Conservation (phyloP, 257 asterid genomes). For the Striga asiatica region DNA sequence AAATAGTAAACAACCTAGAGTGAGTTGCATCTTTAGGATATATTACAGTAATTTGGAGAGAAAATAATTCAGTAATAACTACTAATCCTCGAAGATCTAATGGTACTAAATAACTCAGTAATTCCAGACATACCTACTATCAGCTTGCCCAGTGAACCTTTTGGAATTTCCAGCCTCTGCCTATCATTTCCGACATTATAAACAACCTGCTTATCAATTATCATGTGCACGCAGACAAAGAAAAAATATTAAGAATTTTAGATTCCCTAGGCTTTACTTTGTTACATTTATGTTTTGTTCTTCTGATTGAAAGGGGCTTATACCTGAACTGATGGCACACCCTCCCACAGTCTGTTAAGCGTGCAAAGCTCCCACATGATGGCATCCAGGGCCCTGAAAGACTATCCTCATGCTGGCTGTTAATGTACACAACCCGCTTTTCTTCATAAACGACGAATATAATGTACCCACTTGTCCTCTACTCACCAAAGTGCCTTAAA, state of each 20-base stretch:
- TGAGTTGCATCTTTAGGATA: background rate
- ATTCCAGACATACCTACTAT: constrained; percentile 40
- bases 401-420: too few relatives aligned
- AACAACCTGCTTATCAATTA: constrained; percentile 58
- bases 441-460: too few relatives aligned
- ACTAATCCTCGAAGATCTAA: background rate
- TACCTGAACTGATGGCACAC: constrained; percentile 64
- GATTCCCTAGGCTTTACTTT: background rate
- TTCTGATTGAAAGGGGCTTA: constrained; percentile 1
- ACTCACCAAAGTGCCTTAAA: too few relatives aligned
- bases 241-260: background rate
- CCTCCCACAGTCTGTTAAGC: constrained; percentile 80
- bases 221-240: too few relatives aligned
- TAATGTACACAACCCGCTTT: too few relatives aligned
- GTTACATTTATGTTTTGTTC: background rate
- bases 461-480: too few relatives aligned
- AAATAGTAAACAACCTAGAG: background rate
- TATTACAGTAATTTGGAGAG: background rate
- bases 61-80: too few relatives aligned
- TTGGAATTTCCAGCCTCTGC: constrained; percentile 64
- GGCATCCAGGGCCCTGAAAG: constrained; percentile 78
- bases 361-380: constrained; percentile 89
- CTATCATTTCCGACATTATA: constrained; percentile 78
- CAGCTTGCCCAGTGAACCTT: constrained; percentile 62
- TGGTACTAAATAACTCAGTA: background rate